Base-by-base conservation (phyloP, 768 basidiomycete genomes). In the Boletus bicolor region DNA sequence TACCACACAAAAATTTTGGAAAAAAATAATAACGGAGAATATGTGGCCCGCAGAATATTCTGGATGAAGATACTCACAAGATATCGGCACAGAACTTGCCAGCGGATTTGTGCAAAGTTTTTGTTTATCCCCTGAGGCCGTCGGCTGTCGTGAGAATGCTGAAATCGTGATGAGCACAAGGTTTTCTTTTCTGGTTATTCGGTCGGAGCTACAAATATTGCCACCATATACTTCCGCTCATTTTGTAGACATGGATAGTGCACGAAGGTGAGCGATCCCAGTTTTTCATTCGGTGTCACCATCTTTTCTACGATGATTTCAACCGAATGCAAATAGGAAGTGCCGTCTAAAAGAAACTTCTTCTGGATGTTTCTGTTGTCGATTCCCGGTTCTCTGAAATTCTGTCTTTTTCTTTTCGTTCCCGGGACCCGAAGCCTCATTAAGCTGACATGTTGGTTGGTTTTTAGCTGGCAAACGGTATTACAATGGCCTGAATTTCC, bases 71-170 rank as follows among this genome's bases (percentile, higher is more conserved):
- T 12, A 71, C 70, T 71, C 60, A 71, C 70, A 15, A 50, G 54
- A 64, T 55, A 54, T 64, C 50, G 35, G 6, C 19, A 26, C 14
- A 53, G 56, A 39, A 43, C 59, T 64, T 51, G 59, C 48, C 39
- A 57, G 50, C 26, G 32, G 56, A 59, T 61, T 71, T 69, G 56
- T 52, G 53, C 35, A 49, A 51, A n/a, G 62, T 65, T 72, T 67
- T 64, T 67, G 71, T 62, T 64, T 71, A 71, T 70, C 72, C 70
- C 67, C 62, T 64, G 56, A 59, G 61, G 61, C 70, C 60, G 61
- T 73, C 70, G 69, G 71, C 68, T 72, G 70, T 70, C 70, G 70
- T 71, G 70, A 70, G 70, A 71, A 69, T 52, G 66, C 61, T 59
- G 56, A 65, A 68, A 70, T 68, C 66, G 54, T 53, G 64, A 54